These are phyloP conservation scores for Lantana camara DNA, from an alignment of 257 asterid genomes.

Conservation along the genomic window DNA sequence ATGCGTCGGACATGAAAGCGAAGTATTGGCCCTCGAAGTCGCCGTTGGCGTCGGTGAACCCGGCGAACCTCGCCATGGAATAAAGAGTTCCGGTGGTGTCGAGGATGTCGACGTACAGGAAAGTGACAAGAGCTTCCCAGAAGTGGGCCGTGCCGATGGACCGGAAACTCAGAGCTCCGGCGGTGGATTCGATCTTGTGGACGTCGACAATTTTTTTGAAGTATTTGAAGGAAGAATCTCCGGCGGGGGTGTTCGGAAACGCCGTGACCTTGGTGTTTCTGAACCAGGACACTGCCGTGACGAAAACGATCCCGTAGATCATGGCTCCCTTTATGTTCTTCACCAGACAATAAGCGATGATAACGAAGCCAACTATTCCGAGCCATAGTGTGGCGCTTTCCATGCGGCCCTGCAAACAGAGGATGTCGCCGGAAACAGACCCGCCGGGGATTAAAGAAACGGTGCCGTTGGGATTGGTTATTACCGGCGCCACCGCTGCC, in stretches of 20 bases:
- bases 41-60: conserved; percentile 64
- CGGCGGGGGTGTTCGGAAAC: conserved; percentile 61
- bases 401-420: conserved; percentile 85
- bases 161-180: conserved; percentile 81
- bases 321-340: conserved; percentile 81
- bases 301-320: conserved; percentile 86
- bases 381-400: conserved; percentile 92
- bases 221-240: conserved; percentile 59
- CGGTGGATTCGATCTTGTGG: conserved; percentile 71
- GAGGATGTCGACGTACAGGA: conserved; percentile 78
- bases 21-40: conserved; percentile 89
- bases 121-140: conserved; percentile 87
- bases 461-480: conserved; percentile 55
- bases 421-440: conserved; percentile 62
- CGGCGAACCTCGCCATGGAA: conserved; percentile 93
- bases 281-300: conserved; percentile 90
- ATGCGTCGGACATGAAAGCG: conserved; percentile 93
- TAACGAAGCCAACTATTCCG: conserved; percentile 71
- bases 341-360: conserved; percentile 75
- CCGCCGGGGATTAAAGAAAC: conserved; percentile 66
- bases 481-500: conserved; percentile 68
- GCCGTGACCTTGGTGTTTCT: conserved; percentile 76
- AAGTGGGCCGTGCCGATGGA: conserved; percentile 59
- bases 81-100: conserved; percentile 90
- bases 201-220: conserved; percentile 73